Evolutionary conservation across 257 asterid species (phyloP).

Genomic region (Solanum phureja): DNA sequence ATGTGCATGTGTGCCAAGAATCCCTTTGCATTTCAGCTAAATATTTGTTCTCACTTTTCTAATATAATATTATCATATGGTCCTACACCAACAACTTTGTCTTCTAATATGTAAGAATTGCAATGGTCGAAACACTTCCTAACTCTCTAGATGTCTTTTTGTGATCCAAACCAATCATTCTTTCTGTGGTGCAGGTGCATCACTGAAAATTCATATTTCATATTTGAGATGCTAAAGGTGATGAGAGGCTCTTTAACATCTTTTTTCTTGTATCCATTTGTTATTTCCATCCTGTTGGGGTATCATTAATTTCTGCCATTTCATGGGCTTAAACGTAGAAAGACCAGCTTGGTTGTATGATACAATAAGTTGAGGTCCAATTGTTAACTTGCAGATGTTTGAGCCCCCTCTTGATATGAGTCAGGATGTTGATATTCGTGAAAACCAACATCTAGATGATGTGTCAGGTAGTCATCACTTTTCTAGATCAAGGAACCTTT

Average conservation of each 20-base stretch:
- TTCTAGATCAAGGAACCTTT: constrained; percentile 24
- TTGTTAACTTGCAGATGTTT: constrained; percentile 56
- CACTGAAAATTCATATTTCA: constrained; percentile 76
- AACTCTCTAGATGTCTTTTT: background rate
- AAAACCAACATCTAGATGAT: constrained; percentile 25
- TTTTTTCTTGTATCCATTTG: background rate
- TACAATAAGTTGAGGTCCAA: background rate
- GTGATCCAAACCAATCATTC: background rate
- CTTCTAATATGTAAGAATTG: background rate
- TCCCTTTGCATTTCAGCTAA: background rate
- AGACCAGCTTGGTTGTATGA: background rate
- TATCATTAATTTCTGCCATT: background rate
- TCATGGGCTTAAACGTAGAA: constrained; percentile 10
- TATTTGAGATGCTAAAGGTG: constrained; percentile 98
- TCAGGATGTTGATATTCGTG: constrained; percentile 35
- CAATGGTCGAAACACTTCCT: background rate
- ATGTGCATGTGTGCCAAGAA: background rate
- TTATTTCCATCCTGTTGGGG: background rate
- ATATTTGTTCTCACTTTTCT: background rate
- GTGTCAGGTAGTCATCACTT: constrained; percentile 19
- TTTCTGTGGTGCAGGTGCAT: constrained; percentile 59
- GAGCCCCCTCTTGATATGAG: constrained; percentile 95
- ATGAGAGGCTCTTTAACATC: constrained; percentile 4
- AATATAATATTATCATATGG: background rate
- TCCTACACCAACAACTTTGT: background rate